A percentile compares a stretch with the other conserved stretches of the same genome.
Conservation (phyloP, 192 early-diverging fungal genomes). For the Umbelopsis sp. region DNA sequence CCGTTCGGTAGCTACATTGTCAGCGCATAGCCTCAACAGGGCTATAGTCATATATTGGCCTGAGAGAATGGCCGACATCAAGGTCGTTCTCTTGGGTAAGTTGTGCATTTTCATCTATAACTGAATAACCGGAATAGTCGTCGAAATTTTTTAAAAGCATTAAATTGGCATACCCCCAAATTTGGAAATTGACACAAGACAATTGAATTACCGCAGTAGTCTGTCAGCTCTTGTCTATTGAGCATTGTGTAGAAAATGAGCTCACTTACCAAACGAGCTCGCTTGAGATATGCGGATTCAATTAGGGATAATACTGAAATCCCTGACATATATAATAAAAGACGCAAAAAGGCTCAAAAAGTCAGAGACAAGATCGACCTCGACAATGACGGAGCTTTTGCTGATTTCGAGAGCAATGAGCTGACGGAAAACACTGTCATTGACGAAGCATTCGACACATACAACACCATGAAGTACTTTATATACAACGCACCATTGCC, state of each 20-base stretch:
- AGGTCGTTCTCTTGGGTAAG: too few species aligned
- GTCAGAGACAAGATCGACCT: not conserved
- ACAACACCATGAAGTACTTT: conserved; percentile 10
- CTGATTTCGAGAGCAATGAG: not conserved
- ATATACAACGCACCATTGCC: not conserved
- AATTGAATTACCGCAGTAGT: too few species aligned
- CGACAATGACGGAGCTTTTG: not conserved
- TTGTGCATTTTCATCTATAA: too few species aligned
- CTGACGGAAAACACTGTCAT: not conserved
- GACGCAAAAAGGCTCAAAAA: not conserved
- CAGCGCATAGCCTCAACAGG: too few species aligned
- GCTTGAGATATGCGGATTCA: conserved; percentile 4
- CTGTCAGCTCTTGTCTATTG: not conserved
- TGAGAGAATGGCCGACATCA: too few species aligned
- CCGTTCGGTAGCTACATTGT: too few species aligned
- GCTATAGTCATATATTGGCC: too few species aligned
- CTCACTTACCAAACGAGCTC: conserved; percentile 14
- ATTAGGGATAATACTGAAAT: not conserved
- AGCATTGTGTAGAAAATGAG: not conserved
- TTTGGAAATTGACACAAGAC: too few species aligned
- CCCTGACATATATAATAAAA: not conserved
- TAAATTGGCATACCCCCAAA: too few species aligned
- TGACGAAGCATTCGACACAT: not conserved
- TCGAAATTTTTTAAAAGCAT: too few species aligned
- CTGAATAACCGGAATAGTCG: too few species aligned